Percentiles rank a stretch among this genome's conserved stretches.
phyloP scores from a whole-genome alignment of 2,329 filamentous ascomycete species.

The Aspergillus pseudoviridinutans region DNA sequence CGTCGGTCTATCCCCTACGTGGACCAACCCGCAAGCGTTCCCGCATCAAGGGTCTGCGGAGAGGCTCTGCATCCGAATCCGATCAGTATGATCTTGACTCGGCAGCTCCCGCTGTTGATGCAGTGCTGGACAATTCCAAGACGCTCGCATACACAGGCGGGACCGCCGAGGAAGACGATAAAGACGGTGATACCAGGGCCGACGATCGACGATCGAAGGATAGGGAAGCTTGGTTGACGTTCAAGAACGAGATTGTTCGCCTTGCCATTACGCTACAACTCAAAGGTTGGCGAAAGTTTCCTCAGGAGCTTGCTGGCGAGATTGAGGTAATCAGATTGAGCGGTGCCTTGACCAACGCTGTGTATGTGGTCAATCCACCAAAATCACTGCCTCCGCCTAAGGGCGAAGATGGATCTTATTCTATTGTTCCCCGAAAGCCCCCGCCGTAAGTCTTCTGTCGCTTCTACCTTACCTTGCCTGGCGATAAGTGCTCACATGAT shows the following conservation, averaged over 20 bases:
- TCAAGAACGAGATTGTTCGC: constrained; percentile 89
- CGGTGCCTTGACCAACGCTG: constrained; percentile 90
- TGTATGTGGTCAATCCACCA: constrained; percentile 89
- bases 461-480: background rate
- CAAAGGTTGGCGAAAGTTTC: constrained; percentile 85
- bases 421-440: constrained; percentile 41
- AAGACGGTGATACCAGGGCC: constrained; percentile 35
- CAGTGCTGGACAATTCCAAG: constrained; percentile 81
- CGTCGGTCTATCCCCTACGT: constrained; percentile 16
- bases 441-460: constrained; percentile 48
- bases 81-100: constrained; percentile 78
- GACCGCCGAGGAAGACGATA: constrained; percentile 38
- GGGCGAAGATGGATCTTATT: constrained; percentile 37
- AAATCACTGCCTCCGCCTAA: constrained; percentile 51
- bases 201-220: constrained; percentile 60
- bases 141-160: constrained; percentile 72
- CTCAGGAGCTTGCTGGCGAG: constrained; percentile 45
- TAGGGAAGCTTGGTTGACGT: constrained; percentile 71
- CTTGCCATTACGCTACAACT: constrained; percentile 82
- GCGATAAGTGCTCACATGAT: background rate
- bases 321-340: constrained; percentile 55
- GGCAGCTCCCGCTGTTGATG: constrained; percentile 81
- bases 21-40: constrained; percentile 34
- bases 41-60: constrained; percentile 31
- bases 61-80: constrained; percentile 70